Evolutionary conservation across 1,284 basidiomycete genomes (phyloP), one percentile per base, ranked within the genome.

Genomic region (Ganoderma lingzhi): DNA sequence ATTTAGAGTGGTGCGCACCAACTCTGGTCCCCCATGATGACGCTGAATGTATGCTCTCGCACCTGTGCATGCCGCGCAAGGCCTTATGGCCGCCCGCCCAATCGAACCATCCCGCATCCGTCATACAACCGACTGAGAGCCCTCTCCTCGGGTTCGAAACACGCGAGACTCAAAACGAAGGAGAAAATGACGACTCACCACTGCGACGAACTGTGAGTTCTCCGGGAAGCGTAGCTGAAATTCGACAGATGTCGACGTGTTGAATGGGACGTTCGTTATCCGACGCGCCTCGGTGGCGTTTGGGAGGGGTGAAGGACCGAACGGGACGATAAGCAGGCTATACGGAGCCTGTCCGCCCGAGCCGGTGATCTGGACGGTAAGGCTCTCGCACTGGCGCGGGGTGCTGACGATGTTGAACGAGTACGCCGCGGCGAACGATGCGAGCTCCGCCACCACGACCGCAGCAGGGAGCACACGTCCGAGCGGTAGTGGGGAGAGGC

Each of bases 191-290:
- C 30, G 56, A 88, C 92, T 81, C 76, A 93, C 93, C 76, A 93
- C 90, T 1, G 89, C 88, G 30, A 95, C 90, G 70, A 94, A 90
- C 74, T 90, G 87, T 1, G 92, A 91, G 75, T 87, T 84, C 61
- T 81, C 83, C 0, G 93, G 93, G 76, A 87, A 95, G 35, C 84
- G 85, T 64, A 94, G 83, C 76, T 86, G 81, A 77, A 94, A 91
- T 51, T 78, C 84, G 44, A 87, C 74, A 35, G 83, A 80, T 0
- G 82, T 81, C 0, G 80, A 77, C 58, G 78, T 73, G 39, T 82
- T 72, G 74, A 93, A 93, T 6, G 84, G 76, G 30, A 87, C 78
- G 72, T 86, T 84, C 60, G 90, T 77, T 60, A 94, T 90, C 59
- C 77, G 86, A 56, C 93, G 84, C 39, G 84, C 90, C 79, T 95